Percentiles rank a stretch among this genome's conserved stretches.
Evolutionary conservation across 2,329 filamentous ascomycete species (phyloP).

Genomic region (Phaeophleospora eucalypticola): DNA sequence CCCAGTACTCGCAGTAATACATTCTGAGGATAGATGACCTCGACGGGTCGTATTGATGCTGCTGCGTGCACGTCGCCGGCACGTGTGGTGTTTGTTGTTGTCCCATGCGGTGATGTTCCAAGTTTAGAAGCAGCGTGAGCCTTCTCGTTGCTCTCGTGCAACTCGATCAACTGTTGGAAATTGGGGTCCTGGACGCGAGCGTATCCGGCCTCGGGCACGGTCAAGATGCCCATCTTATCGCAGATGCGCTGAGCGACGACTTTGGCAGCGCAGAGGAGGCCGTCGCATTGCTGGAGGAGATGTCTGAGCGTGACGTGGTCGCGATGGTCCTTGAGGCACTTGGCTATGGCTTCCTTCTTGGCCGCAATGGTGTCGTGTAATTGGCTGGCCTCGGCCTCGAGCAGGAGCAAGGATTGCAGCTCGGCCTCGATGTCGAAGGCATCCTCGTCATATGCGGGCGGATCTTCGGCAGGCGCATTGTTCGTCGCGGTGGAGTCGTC

Average conservation of each 20-base stretch:
- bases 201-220: constrained; percentile 20
- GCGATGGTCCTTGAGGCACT: constrained; percentile 36
- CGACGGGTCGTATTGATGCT: constrained; percentile 11
- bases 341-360: constrained; percentile 35
- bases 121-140: constrained; percentile 7
- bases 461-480: constrained; percentile 11
- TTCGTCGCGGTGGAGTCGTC: too few species aligned
- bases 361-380: constrained; percentile 25
- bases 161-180: constrained; percentile 20
- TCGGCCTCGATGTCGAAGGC: constrained; percentile 34
- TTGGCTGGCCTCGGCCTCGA: constrained; percentile 27
- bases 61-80: constrained; percentile 13
- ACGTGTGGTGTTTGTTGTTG: constrained; percentile 10
- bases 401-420: constrained; percentile 37
- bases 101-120: neutral
- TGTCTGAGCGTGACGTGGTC: constrained; percentile 36
- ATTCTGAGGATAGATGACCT: constrained; percentile 21
- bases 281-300: constrained; percentile 41
- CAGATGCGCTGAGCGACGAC: constrained; percentile 32
- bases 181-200: constrained; percentile 17
- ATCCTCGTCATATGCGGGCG: constrained; percentile 14
- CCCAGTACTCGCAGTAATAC: constrained; percentile 40
- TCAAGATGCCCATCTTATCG: constrained; percentile 28
- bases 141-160: constrained; percentile 13
- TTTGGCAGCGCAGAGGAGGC: constrained; percentile 41